Evolutionary conservation across 768 basidiomycete species (phyloP).

Genomic region (Hygrocybe punicea): DNA sequence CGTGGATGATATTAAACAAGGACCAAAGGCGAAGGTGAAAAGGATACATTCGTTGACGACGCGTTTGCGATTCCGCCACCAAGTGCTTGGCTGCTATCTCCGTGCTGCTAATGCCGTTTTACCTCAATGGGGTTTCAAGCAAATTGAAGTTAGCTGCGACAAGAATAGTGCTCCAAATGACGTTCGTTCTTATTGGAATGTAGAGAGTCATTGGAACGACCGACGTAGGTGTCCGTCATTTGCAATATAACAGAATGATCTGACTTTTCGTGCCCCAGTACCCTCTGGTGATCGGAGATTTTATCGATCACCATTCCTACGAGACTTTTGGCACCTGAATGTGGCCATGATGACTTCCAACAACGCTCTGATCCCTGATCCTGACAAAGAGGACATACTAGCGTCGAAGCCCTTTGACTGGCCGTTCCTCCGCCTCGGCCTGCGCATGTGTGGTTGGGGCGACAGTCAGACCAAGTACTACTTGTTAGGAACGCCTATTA

Average conservation of each 20-base stretch:
- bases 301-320: slow-evolving; percentile 88
- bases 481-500: slow-evolving; percentile 84
- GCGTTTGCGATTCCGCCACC: slow-evolving; percentile 78
- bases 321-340: slow-evolving; percentile 98
- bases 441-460: slow-evolving; percentile 98
- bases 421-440: slow-evolving; percentile 84
- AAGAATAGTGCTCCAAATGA: slow-evolving; percentile 81
- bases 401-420: slow-evolving; percentile 91
- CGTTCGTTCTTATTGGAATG: slow-evolving; percentile 93
- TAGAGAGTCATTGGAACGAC: slow-evolving; percentile 97
- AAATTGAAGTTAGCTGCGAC: slow-evolving; percentile 92
- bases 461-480: slow-evolving; percentile 88
- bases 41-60: slow-evolving; percentile 90
- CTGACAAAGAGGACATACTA: slow-evolving; percentile 97
- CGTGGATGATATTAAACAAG: slow-evolving; percentile 80
- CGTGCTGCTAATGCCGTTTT: slow-evolving; percentile 83
- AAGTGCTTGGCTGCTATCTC: slow-evolving; percentile 78
- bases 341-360: slow-evolving; percentile 99
- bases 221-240: slow-evolving; percentile 57
- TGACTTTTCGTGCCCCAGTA: slow-evolving; percentile 52
- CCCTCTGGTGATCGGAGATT: slow-evolving; percentile 78
- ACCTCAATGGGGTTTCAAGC: slow-evolving; percentile 99
- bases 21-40: slow-evolving; percentile 53
- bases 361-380: slow-evolving; percentile 94
- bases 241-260: background rate